phyloP scores from a whole-genome alignment of 2,329 filamentous ascomycete genomes.

The Dryadomyces quercivorus region DNA sequence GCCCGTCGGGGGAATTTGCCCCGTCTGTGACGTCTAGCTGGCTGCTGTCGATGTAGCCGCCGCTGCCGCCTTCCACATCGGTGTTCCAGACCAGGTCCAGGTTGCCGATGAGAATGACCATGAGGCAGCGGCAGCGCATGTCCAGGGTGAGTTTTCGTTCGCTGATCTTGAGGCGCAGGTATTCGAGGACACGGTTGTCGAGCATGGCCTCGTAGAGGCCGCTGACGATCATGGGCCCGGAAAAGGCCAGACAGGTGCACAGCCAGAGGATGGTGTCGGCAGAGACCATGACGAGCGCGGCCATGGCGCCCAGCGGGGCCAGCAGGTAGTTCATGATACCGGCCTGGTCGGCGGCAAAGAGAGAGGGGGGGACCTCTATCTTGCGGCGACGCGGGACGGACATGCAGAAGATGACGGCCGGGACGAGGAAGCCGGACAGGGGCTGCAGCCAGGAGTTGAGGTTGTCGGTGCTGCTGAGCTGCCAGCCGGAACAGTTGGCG shows the following conservation, averaged over 20 bases:
- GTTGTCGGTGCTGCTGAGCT: constrained; percentile 11
- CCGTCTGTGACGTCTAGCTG: too few species aligned
- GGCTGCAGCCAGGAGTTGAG: constrained; percentile 16
- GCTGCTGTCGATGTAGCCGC: background rate
- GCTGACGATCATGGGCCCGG: constrained; percentile 19
- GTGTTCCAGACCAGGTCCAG: constrained; percentile 15
- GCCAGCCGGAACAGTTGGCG: constrained; percentile 16
- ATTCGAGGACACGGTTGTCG: constrained; percentile 15
- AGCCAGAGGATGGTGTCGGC: constrained; percentile 18
- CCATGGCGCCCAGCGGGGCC: constrained; percentile 7
- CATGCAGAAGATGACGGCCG: constrained; percentile 17
- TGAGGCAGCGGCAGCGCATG: constrained; percentile 15
- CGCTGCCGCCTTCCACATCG: constrained; percentile 2
- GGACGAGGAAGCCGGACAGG: constrained; percentile 16
- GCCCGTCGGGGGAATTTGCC: too few species aligned
- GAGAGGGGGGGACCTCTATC: constrained; percentile 10
- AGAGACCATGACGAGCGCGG: constrained; percentile 12
- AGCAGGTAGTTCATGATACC: constrained; percentile 9
- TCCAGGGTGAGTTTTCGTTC: constrained; percentile 13
- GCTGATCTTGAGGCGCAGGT: constrained; percentile 12
- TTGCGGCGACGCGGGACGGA: constrained; percentile 16
- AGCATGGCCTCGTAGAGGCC: constrained; percentile 19
- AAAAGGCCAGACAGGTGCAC: constrained; percentile 16
- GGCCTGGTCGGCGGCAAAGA: constrained; percentile 12
- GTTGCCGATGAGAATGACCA: constrained; percentile 18